Conservation (phyloP, 2,329 filamentous ascomycete species). For the Nemania sp. region DNA sequence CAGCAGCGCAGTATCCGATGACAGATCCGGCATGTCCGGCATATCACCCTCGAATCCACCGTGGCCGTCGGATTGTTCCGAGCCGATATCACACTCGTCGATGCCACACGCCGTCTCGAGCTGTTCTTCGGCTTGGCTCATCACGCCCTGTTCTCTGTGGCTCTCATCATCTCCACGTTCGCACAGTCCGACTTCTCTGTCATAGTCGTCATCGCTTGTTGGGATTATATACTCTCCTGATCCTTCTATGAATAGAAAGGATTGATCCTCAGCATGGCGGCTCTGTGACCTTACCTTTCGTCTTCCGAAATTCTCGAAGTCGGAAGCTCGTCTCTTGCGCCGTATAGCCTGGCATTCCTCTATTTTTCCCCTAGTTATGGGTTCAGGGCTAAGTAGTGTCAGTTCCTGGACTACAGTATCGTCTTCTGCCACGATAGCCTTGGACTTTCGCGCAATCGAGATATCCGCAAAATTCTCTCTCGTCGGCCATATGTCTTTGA, state of each 20-base stretch:
- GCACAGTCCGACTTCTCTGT: background rate
- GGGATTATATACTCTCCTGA: background rate
- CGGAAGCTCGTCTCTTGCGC: constrained; percentile 24
- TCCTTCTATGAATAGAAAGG: background rate
- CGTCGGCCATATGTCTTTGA: constrained; percentile 37
- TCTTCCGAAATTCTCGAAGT: constrained; percentile 34
- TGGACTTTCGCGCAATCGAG: constrained; percentile 10
- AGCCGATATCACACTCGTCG: background rate
- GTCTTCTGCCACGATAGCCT: background rate
- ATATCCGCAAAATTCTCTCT: constrained; percentile 34
- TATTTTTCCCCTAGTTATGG: background rate
- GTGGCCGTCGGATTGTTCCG: background rate
- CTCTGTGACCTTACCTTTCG: background rate
- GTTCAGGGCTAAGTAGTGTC: background rate
- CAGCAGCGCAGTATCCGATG: too few species aligned
- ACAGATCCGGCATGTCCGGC: too few species aligned
- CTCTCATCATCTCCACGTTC: constrained; percentile 4
- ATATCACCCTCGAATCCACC: constrained; percentile 1
- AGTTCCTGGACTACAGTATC: constrained; percentile 5
- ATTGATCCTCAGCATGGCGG: background rate
- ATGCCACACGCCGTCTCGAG: background rate
- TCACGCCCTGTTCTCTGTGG: background rate
- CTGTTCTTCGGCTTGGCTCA: background rate
- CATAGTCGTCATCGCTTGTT: background rate
- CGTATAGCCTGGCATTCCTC: background rate